Evolutionary conservation across 768 basidiomycete genomes (phyloP).

Genomic region (Russula griseocarnosa): DNA sequence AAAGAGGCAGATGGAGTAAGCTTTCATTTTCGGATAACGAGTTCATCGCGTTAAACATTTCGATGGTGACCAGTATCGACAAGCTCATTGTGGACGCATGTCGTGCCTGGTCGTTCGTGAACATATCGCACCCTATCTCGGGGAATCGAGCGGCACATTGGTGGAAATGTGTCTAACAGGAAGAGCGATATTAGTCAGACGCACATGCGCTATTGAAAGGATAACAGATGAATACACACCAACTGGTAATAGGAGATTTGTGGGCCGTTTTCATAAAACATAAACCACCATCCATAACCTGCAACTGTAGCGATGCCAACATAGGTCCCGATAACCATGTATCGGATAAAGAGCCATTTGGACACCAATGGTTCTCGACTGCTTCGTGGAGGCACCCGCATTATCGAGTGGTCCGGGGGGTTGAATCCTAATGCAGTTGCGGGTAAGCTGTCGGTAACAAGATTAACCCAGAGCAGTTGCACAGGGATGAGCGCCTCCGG

Average conservation of each 20-base stretch:
- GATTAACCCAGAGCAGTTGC: constrained; percentile 97
- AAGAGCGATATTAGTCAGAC: not conserved
- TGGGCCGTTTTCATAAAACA: constrained; percentile 84
- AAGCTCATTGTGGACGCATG: constrained; percentile 94
- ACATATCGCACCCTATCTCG: constrained; percentile 93
- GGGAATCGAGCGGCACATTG: constrained; percentile 80
- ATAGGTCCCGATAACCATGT: constrained; percentile 88
- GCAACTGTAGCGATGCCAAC: constrained; percentile 95
- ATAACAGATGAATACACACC: constrained; percentile 46
- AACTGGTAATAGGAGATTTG: constrained; percentile 92
- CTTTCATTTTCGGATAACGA: constrained; percentile 97
- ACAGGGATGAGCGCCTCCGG: constrained; percentile 98
- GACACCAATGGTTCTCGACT: constrained; percentile 88
- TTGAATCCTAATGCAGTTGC: constrained; percentile 98
- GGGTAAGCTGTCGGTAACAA: constrained; percentile 94
- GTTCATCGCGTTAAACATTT: constrained; percentile 99
- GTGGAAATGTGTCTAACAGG: constrained; percentile 89
- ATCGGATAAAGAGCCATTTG: constrained; percentile 93
- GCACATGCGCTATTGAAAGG: not conserved
- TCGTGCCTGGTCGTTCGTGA: constrained; percentile 79
- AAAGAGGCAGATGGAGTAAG: constrained; percentile 79
- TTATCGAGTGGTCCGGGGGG: constrained; percentile 93
- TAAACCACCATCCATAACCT: constrained; percentile 99
- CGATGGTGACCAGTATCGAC: constrained; percentile 91
- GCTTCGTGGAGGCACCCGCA: constrained; percentile 89